Percentiles rank a stretch among this genome's conserved stretches.
Evolutionary conservation across 139 green algal genomes (phyloP).

Genomic region (Spirogloea muscicola): DNA sequence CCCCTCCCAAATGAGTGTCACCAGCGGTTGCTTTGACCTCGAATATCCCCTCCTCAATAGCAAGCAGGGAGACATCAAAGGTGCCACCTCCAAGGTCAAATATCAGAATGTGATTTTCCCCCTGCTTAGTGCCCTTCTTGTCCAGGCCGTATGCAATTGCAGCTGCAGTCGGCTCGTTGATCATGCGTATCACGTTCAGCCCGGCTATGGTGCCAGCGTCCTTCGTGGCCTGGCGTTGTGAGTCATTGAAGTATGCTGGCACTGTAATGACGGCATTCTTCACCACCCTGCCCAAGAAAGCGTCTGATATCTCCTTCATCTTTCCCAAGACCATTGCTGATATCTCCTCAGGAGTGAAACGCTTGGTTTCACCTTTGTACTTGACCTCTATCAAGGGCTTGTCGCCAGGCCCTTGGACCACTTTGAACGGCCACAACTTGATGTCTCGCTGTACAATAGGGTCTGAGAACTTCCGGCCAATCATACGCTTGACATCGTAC

Average conservation of each 20-base stretch:
- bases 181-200: constrained; percentile 83
- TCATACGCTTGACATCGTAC: constrained; percentile 95
- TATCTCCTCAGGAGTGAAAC: constrained; percentile 89
- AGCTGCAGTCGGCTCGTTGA: constrained; percentile 98
- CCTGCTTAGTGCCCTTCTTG: constrained; percentile 7
- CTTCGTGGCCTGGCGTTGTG: constrained; percentile 83
- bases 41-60: constrained; percentile 96
- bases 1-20: constrained; percentile 95
- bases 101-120: constrained; percentile 59
- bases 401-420: constrained; percentile 64
- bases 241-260: constrained; percentile 96
- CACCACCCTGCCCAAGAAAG: constrained; percentile 57
- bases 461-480: constrained; percentile 82
- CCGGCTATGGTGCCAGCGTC: constrained; percentile 46
- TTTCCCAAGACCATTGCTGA: constrained; percentile 91
- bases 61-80: constrained; percentile 73
- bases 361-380: constrained; percentile 88
- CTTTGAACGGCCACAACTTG: constrained; percentile 81
- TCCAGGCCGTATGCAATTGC: constrained; percentile 79
- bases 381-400: constrained; percentile 89
- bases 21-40: constrained; percentile 96
- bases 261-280: constrained; percentile 74
- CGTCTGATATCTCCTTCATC: constrained; percentile 69
- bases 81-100: constrained; percentile 83
- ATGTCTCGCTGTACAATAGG: constrained; percentile 81